Evolutionary conservation across 2,329 filamentous ascomycete species (phyloP), one percentile per base, ranked within the genome.

Genomic region (Uncinocarpus reesii): DNA sequence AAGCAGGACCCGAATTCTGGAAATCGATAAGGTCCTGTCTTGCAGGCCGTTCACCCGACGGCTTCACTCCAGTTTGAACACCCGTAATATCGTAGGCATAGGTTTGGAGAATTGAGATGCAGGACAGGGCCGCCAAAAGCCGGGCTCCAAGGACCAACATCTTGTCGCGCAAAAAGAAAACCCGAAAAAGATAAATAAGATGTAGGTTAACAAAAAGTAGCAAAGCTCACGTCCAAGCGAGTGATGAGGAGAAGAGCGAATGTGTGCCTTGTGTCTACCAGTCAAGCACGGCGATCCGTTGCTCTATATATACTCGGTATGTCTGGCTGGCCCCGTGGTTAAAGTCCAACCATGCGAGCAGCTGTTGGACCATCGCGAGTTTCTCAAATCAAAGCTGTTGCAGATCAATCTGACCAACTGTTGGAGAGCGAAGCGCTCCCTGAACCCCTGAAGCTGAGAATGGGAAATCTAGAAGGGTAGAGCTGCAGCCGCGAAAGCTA

Each of bases 11-110:
- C 50, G 85, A 75, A 47, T 74, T 67, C 54, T 78, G 70, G 56
- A 93, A 71, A 32, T 83, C 69, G 38, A 81, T 74, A 54, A 93
- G 77, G 59, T 92, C 84, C 42, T 74, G 72, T 54, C 86, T 77
- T 26, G 68, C 50, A 7, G 67, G 67, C 15, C 62, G 49, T 52
- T 59, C 49, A 28, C 62, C 62, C 6, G 60, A 62, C 1, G 42
- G 29, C 5, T 47, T 58, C 28, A 65, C 53, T 23, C 61, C 60
- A 28, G 48, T 56, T 7, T 35, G 37, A 4, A 57, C 48, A 38
- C 65, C 63, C 20, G 29, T 44, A 41, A 58, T 60, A 45, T 64
- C 56, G 28, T 55, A 51, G 42, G 46, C 44, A 11, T 35, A 23
- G 13, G 29, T 31, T 28, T 43, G 46, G 18, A 48, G 38, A n/a